Evolutionary conservation across 768 basidiomycete species (phyloP).

Genomic region (Termitomyces sp.): DNA sequence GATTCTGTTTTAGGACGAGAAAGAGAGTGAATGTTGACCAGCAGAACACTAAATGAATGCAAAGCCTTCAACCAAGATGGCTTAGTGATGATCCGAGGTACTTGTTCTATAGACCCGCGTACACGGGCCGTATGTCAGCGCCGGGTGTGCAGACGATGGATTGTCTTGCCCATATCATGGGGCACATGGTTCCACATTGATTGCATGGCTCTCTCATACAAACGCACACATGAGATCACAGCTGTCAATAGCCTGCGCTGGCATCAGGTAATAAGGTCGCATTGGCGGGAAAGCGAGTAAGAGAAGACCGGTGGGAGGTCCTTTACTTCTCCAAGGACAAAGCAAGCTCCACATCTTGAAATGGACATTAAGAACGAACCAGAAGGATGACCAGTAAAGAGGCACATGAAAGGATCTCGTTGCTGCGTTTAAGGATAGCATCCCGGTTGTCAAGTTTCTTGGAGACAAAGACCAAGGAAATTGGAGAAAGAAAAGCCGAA

Average conservation of each 20-base stretch:
- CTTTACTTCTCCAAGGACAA: constrained; percentile 4
- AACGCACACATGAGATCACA: background rate
- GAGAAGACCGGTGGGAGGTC: constrained; percentile 2
- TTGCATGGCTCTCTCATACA: background rate
- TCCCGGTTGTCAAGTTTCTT: constrained; percentile 14
- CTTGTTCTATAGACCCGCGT: constrained; percentile 9
- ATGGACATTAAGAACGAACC: constrained; percentile 1
- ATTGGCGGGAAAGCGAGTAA: background rate
- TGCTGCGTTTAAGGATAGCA: constrained; percentile 8
- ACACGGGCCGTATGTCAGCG: background rate
- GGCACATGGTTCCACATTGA: constrained; percentile 7
- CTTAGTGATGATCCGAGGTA: constrained; percentile 9
- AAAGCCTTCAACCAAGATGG: constrained; percentile 4
- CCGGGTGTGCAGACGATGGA: constrained; percentile 1
- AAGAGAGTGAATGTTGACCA: constrained; percentile 1
- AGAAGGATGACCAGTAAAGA: background rate
- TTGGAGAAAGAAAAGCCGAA: constrained; percentile 11
- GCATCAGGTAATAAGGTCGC: background rate
- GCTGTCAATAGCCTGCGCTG: background rate
- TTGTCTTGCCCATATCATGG: constrained; percentile 3
- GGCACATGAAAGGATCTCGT: constrained; percentile 1
- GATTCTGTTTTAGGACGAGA: constrained; percentile 4
- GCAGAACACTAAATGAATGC: background rate
- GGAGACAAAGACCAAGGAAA: background rate
- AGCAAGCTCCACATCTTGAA: constrained; percentile 7